A percentile compares a stretch with the other conserved stretches of the same genome.
phyloP scores from a whole-genome alignment of 257 asterid genomes.

The Capsicum rhomboideum region DNA sequence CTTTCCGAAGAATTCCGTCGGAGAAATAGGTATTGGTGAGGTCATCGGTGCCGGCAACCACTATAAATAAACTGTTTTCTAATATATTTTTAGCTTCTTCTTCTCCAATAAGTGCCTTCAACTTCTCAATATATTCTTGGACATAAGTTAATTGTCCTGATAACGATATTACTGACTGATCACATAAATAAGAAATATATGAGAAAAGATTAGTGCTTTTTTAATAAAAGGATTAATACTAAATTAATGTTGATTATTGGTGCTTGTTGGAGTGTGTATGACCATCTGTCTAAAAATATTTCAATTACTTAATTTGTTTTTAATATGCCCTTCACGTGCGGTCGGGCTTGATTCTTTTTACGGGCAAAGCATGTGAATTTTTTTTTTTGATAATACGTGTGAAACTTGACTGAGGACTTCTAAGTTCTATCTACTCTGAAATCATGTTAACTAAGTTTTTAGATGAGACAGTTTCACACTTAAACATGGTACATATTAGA shows the following conservation, averaged over 20 bases:
- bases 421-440: no score
- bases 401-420: no score
- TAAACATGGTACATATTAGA: no score
- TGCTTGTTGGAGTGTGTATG: not conserved
- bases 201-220: not conserved
- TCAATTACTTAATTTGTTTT: no score
- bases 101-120: constrained; percentile 46
- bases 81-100: constrained; percentile 29
- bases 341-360: no score
- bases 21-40: constrained; percentile 73
- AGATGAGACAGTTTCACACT: no score
- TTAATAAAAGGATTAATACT: not conserved
- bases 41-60: constrained; percentile 72
- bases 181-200: not conserved
- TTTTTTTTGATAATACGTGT: no score
- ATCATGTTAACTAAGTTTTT: no score
- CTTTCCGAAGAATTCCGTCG: constrained; percentile 20
- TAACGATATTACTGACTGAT: constrained; percentile 50
- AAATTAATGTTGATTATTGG: not conserved
- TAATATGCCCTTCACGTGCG: no score
- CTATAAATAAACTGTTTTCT: constrained; percentile 27
- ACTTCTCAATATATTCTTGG: constrained; percentile 54
- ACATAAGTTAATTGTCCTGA: constrained; percentile 41
- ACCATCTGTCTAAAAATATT: no score
- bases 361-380: no score